Base-by-base conservation (phyloP, 192 early-diverging fungal genomes). In the Entomortierella parvispora region DNA sequence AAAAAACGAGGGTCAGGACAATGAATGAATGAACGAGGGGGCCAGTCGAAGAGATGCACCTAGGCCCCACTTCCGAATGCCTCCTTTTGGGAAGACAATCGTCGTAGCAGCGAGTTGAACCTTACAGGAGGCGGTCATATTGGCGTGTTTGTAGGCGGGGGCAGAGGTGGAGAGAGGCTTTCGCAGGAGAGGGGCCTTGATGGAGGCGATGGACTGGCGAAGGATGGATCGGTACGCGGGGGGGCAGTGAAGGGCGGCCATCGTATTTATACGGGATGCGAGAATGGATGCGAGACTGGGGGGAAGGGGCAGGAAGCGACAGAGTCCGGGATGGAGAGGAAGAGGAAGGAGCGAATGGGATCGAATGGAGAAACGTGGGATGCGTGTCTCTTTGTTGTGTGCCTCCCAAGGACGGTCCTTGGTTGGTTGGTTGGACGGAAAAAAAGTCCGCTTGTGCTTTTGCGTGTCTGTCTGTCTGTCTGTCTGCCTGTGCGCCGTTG, bases 161-260 rank as follows among this genome's bases (percentile, higher is more conserved):
- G 65, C 40, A n/a, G 74, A 58, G 40, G 74, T 46, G 18, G 74
- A 77, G 47, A 64, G 57, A 47, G 65, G 44, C 37, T 57, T 56
- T 40, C 44, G 28, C 22, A 58, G 47, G 60, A 49, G 7, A 17
- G 47, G 29, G 0, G 58, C 18, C 22, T 49, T 44, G 33, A 54
- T 32, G n/a, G 40, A 43, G 18, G 25, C 22, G 32, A 6, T 32
- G n/a, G 57, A 22, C 28, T 68, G 74, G 15, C 74, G 60, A 26
- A 64, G 32, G 37, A 77, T 22, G 20, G 66, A 33, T 54, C 62
- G 68, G 37, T 46, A 66, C 43, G 52, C 63, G 40, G 58, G 45
- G 48, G 71, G 68, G 66, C 63, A 68, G 10, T 68, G 74, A 23
- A 77, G 58, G 37, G 61, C 62, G 23, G 66, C 66, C 74, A 77